Evolutionary conservation across 108 stramenopile species (phyloP).

Genomic region (Skeletonema grethae): DNA sequence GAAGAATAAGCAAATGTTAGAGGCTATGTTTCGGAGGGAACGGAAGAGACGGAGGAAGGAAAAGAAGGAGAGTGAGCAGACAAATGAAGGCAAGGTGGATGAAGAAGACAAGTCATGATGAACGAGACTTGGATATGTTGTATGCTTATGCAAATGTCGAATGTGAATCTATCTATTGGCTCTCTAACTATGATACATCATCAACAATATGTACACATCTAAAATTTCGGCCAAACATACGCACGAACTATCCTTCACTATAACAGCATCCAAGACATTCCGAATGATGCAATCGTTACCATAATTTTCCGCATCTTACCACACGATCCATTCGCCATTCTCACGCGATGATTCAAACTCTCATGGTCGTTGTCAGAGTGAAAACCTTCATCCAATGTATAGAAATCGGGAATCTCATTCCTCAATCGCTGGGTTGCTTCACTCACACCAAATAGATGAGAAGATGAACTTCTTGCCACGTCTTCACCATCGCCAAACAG

Average conservation of each 20-base stretch:
- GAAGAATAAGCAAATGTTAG: constrained; percentile 64
- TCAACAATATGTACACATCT: background rate
- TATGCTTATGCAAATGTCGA: background rate
- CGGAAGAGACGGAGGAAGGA: constrained; percentile 35
- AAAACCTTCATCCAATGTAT: background rate
- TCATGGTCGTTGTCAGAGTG: no score
- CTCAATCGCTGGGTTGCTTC: background rate
- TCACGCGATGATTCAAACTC: background rate
- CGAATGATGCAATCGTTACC: background rate
- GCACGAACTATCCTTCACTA: background rate
- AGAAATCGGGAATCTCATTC: background rate
- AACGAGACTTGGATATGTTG: background rate
- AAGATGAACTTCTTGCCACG: background rate
- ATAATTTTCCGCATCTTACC: background rate
- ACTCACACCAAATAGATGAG: background rate
- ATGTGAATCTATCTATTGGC: background rate
- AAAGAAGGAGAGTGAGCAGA: background rate
- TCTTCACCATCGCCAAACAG: background rate
- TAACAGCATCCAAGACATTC: background rate
- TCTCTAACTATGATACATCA: background rate
- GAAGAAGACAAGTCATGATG: background rate
- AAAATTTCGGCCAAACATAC: background rate
- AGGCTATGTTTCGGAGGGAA: constrained; percentile 60
- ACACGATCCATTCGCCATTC: background rate
- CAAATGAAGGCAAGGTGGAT: background rate